phyloP scores from a whole-genome alignment of 306 rosid species.

The Cucumis melo region DNA sequence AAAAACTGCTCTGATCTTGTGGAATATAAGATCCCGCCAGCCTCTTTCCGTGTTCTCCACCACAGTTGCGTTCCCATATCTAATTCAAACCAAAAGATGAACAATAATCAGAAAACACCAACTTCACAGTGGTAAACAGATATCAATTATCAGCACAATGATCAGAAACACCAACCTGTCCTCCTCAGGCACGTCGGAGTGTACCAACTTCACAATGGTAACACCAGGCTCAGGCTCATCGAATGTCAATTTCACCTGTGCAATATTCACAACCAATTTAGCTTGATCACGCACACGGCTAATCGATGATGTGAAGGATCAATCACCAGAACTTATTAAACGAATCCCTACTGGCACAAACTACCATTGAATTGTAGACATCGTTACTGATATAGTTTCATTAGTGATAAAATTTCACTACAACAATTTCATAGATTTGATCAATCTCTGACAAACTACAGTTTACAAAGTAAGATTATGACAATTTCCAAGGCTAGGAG shows the following conservation, averaged over 20 bases:
- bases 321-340: not conserved
- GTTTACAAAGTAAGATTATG: too few species aligned
- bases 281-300: not conserved
- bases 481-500: not conserved
- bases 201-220: constrained; percentile 60
- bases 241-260: constrained; percentile 65
- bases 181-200: constrained; percentile 77
- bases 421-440: not conserved
- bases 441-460: not conserved
- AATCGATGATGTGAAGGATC: not conserved
- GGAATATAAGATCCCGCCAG: constrained; percentile 94
- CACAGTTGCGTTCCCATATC: constrained; percentile 92
- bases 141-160: not conserved
- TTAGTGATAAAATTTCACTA: not conserved
- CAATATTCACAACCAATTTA: not conserved
- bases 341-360: not conserved
- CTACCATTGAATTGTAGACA: not conserved
- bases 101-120: not conserved
- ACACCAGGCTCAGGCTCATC: constrained; percentile 87
- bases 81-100: constrained; percentile 13
- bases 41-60: constrained; percentile 97
- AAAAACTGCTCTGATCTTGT: constrained; percentile 87
- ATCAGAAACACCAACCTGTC: constrained; percentile 46
- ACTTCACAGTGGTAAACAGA: constrained; percentile 11
- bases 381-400: not conserved